Percentiles rank a stretch among this genome's conserved stretches.
phyloP scores from a whole-genome alignment of 805 yeast species.

The Henningerozyma blattae region DNA sequence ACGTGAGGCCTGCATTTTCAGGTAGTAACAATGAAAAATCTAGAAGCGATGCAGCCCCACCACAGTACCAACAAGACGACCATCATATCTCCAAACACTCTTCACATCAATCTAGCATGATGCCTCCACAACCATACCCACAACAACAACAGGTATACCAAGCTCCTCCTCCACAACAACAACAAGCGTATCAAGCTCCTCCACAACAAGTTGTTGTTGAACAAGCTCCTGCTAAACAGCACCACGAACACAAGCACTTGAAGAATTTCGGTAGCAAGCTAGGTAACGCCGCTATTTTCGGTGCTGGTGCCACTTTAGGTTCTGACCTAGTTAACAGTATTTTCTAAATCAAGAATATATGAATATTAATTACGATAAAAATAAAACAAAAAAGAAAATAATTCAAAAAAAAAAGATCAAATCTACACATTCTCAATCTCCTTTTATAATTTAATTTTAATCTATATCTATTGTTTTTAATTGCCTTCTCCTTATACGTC shows the following conservation, averaged over 20 bases:
- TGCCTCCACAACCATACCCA: slow-evolving; percentile 9
- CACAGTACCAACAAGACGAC: slow-evolving; percentile 6
- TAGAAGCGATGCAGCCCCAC: slow-evolving; percentile 10
- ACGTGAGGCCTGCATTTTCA: slow-evolving; percentile 41
- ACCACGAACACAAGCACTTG: slow-evolving; percentile 21
- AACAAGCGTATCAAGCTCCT: slow-evolving; percentile 29
- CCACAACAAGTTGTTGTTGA: slow-evolving; percentile 22
- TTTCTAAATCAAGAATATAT: no score
- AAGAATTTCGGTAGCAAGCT: slow-evolving; percentile 67
- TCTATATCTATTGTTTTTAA: no score
- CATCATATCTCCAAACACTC: slow-evolving; percentile 1
- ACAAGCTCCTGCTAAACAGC: slow-evolving; percentile 23
- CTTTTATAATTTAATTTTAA: no score
- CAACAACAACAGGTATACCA: slow-evolving; percentile 31
- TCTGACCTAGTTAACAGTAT: slow-evolving; percentile 67
- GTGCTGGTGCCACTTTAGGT: slow-evolving; percentile 95
- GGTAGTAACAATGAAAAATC: slow-evolving; percentile 6
- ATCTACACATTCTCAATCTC: no score
- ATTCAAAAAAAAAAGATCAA: no score
- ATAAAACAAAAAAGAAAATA: no score
- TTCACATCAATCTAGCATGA: slow-evolving; percentile 2
- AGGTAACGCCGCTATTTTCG: slow-evolving; percentile 89
- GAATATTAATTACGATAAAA: no score
- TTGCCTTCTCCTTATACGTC: no score
- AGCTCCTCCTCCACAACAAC: slow-evolving; percentile 38